These are phyloP conservation scores for Pezicula neosporulosa DNA, from an alignment of 2,329 filamentous ascomycete species.

Conservation along the genomic window DNA sequence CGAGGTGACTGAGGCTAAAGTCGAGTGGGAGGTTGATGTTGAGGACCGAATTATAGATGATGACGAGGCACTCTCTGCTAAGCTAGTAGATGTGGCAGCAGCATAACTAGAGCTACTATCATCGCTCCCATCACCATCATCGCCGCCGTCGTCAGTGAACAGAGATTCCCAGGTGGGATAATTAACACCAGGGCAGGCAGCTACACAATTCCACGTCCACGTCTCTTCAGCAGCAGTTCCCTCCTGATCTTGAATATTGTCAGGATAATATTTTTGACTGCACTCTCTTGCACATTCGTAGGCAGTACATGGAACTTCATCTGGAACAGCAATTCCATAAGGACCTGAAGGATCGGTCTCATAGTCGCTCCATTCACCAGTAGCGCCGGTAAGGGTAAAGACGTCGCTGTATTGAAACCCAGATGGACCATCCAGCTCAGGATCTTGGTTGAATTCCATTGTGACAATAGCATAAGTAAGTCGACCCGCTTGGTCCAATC, in stretches of 20 bases:
- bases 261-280: neutral
- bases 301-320: neutral
- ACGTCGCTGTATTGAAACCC: conserved; percentile 2
- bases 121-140: neutral
- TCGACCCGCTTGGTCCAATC: conserved; percentile 26
- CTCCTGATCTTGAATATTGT: neutral
- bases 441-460: conserved; percentile 7
- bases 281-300: neutral
- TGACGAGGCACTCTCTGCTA: neutral
- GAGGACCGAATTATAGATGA: neutral
- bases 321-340: neutral
- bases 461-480: conserved; percentile 29
- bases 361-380: neutral
- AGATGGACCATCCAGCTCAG: conserved; percentile 3
- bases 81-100: neutral
- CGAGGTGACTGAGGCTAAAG: neutral
- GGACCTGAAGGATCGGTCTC: neutral
- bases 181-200: neutral
- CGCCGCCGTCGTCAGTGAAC: neutral
- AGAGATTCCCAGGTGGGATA: neutral
- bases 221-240: neutral
- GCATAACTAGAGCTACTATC: neutral
- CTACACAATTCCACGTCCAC: neutral
- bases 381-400: neutral
- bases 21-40: no score